These are phyloP conservation scores for Lachnellula cervina DNA, from an alignment of 2,329 filamentous ascomycete genomes.

Conservation along the genomic window DNA sequence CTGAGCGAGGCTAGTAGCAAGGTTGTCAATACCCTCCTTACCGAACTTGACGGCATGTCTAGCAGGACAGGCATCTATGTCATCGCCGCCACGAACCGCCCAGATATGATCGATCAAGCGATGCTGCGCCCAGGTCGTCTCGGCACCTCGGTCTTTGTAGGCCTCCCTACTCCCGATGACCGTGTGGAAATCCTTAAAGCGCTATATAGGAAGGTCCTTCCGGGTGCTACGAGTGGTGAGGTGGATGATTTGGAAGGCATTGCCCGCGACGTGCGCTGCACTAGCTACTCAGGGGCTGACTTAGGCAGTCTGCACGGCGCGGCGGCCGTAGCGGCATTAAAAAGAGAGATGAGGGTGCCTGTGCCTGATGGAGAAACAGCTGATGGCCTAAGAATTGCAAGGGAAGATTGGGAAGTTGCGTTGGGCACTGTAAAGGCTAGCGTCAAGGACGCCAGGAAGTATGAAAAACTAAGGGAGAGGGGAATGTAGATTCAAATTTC, in stretches of 20 bases:
- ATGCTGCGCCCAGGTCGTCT: constrained; percentile 90
- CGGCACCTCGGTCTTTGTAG: constrained; percentile 84
- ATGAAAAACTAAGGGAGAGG: constrained; percentile 32
- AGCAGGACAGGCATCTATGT: constrained; percentile 84
- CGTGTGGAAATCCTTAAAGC: constrained; percentile 81
- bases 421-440: constrained; percentile 30
- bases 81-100: constrained; percentile 89
- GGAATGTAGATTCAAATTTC: constrained; percentile 24
- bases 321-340: constrained; percentile 32
- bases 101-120: constrained; percentile 93
- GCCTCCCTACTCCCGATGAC: constrained; percentile 73
- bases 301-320: constrained; percentile 47
- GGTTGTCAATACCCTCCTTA: constrained; percentile 91
- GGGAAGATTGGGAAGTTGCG: constrained; percentile 31
- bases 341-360: constrained; percentile 20
- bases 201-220: constrained; percentile 49
- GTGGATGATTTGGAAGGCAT: constrained; percentile 54
- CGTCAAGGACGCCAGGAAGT: constrained; percentile 34
- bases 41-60: constrained; percentile 83
- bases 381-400: constrained; percentile 22
- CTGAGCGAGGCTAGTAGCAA: constrained; percentile 79
- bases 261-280: constrained; percentile 62
- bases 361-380: constrained; percentile 1
- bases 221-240: constrained; percentile 47
- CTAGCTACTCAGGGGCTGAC: constrained; percentile 70